Percentiles rank a stretch among this genome's conserved stretches.
Conservation (phyloP, 768 basidiomycete species). For the Amanita pseudoporphyria region DNA sequence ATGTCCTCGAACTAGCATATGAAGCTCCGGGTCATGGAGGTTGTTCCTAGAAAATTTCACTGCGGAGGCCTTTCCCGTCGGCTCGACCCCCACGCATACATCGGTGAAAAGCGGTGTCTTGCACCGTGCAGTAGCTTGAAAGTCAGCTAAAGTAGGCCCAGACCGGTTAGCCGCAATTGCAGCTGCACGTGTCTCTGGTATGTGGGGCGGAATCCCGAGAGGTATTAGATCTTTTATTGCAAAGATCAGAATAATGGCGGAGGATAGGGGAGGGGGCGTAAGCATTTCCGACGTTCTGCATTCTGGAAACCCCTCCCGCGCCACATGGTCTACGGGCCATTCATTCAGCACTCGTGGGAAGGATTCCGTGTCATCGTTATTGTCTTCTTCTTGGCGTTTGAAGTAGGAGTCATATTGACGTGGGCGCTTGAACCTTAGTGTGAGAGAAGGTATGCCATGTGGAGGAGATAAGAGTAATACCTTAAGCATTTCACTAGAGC, state of each 20-base stretch:
- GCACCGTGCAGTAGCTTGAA: slow-evolving; percentile 28
- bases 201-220: slow-evolving; percentile 36
- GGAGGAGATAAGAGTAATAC: slow-evolving; percentile 13
- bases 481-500: slow-evolving; percentile 17
- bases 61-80: not conserved
- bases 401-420: not conserved
- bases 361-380: not conserved
- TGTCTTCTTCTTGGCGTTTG: not conserved
- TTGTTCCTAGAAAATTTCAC: not conserved
- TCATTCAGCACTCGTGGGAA: not conserved
- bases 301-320: not conserved
- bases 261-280: slow-evolving; percentile 29
- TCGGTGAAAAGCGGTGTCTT: slow-evolving; percentile 45
- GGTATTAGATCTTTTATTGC: slow-evolving; percentile 38
- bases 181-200: slow-evolving; percentile 37
- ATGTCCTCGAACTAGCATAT: slow-evolving; percentile 9
- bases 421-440: slow-evolving; percentile 9
- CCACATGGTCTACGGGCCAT: not conserved
- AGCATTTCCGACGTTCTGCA: slow-evolving; percentile 3
- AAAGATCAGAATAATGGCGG: slow-evolving; percentile 44
- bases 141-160: slow-evolving; percentile 49
- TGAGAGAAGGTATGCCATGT: slow-evolving; percentile 11
- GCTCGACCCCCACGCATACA: slow-evolving; percentile 11
- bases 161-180: slow-evolving; percentile 33
- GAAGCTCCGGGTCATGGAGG: slow-evolving; percentile 12